These are phyloP conservation scores for Pisolithus thermaeus DNA, from an alignment of 1,284 basidiomycete genomes.

Conservation along the genomic window DNA sequence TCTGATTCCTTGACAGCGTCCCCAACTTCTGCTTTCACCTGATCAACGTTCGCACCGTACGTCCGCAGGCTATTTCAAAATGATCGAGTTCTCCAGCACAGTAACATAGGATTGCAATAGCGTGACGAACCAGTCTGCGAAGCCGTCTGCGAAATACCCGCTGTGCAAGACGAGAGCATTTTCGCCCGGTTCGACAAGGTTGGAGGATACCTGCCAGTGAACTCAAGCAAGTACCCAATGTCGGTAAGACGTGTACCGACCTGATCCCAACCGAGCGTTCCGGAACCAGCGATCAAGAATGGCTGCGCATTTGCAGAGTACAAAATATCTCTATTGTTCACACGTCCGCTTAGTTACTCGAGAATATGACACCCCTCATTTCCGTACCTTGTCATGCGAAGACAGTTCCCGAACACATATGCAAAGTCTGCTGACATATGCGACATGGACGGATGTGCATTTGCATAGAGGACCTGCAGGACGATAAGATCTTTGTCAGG, in stretches of 20 bases:
- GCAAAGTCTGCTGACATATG: slow-evolving; percentile 93
- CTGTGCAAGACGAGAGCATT: slow-evolving; percentile 77
- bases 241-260: slow-evolving; percentile 26
- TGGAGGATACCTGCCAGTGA: slow-evolving; percentile 59
- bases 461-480: slow-evolving; percentile 62
- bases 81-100: not conserved
- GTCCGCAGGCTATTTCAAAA: slow-evolving; percentile 57
- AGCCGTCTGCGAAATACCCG: slow-evolving; percentile 88
- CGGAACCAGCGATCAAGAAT: slow-evolving; percentile 88
- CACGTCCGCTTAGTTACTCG: not conserved
- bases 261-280: slow-evolving; percentile 94
- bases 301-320: slow-evolving; percentile 77
- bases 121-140: slow-evolving; percentile 65
- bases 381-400: slow-evolving; percentile 75
- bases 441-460: slow-evolving; percentile 83
- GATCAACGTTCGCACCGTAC: slow-evolving; percentile 89
- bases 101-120: not conserved
- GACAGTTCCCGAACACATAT: slow-evolving; percentile 84
- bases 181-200: slow-evolving; percentile 79
- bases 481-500: not conserved
- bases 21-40: slow-evolving; percentile 82
- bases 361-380: not conserved
- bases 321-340: slow-evolving; percentile 56
- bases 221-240: not conserved
- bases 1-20: slow-evolving; percentile 60